Evolutionary conservation across 768 basidiomycete species (phyloP), one percentile per base, ranked within the genome.

Genomic region (Mycena rebaudengoi): DNA sequence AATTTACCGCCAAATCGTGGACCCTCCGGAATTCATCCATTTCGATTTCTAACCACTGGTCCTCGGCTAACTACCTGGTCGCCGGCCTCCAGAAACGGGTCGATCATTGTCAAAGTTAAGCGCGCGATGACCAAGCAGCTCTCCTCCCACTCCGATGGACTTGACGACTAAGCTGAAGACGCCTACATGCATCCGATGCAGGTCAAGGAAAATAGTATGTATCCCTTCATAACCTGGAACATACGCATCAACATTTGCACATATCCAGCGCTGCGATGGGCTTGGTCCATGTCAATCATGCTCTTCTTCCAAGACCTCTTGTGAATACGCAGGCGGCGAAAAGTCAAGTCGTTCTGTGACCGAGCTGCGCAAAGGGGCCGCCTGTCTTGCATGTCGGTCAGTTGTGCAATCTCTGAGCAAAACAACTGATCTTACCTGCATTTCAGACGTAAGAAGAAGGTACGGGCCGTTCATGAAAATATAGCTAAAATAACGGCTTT

Each of bases 371-470:
- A 57, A 52, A 11, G 63, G 63, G 3, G 56, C 57, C 8, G 63
- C 63, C 13, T 64, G 63, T 46, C 6, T 64, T 8, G 25, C 39
- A 5, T 64, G 63, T 46, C 49, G 63, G 63, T 64, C 50, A 37
- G 63, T 43, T 2, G 14, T 1, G 28, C 10, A 1, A 23, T 4
- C 26, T 16, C n/a, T 12, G 10, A 2, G n/a, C 11, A 33, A 33
- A 5, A 33, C 12, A 26, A 25, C 26, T 49, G 1, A 37, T n/a
- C n/a, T n/a, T 23, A 32, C 32, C 11, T 26, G 18, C n/a, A 6
- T 18, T 5, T 7, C 41, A 64, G 63, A 32, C 63, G 63, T 1
- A 65, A 55, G 20, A 65, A 65, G 45, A 65, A 65, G 64, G 64
- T 55, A 13, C 16, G 63, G 4, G n/a, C 20, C 11, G 12, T 18